Evolutionary conservation across 1,139 yeast genomes (phyloP).

Genomic region (Lodderomyces jiufengensis): DNA sequence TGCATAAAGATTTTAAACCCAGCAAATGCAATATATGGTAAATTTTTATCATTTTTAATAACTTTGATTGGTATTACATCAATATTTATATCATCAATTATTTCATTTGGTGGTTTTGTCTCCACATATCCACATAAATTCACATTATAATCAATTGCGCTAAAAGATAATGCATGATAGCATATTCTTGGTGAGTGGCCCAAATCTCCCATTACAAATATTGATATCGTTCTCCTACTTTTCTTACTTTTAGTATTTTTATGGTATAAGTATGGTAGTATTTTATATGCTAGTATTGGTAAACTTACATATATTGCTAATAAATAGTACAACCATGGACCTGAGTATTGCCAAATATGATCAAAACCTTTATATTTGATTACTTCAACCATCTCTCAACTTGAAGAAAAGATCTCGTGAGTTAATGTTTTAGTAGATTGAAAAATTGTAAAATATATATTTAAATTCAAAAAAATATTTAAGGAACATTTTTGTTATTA

Average conservation of each 20-base stretch:
- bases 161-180: slow-evolving; percentile 81
- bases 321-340: slow-evolving; percentile 40
- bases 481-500: too few relatives aligned
- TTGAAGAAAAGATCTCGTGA: too few relatives aligned
- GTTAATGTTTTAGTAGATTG: too few relatives aligned
- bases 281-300: slow-evolving; percentile 34
- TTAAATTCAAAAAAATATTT: too few relatives aligned
- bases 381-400: slow-evolving; percentile 6
- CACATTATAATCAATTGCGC: slow-evolving; percentile 67
- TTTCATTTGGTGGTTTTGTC: slow-evolving; percentile 47
- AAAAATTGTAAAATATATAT: too few relatives aligned
- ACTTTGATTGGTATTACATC: slow-evolving; percentile 50
- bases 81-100: slow-evolving; percentile 49
- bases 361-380: slow-evolving; percentile 26
- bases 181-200: slow-evolving; percentile 96
- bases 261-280: slow-evolving; percentile 29
- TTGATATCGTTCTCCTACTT: slow-evolving; percentile 48
- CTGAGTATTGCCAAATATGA: slow-evolving; percentile 26
- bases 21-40: slow-evolving; percentile 62
- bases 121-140: slow-evolving; percentile 84
- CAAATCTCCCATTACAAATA: slow-evolving; percentile 86
- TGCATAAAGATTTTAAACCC: slow-evolving; percentile 58
- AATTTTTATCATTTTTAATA: slow-evolving; percentile 35
- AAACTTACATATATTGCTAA: slow-evolving; percentile 32
- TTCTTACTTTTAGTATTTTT: slow-evolving; percentile 17